Percentiles rank a stretch among this genome's conserved stretches.
Evolutionary conservation across 768 basidiomycete species (phyloP).

Genomic region (Hirschioporus abietinus): DNA sequence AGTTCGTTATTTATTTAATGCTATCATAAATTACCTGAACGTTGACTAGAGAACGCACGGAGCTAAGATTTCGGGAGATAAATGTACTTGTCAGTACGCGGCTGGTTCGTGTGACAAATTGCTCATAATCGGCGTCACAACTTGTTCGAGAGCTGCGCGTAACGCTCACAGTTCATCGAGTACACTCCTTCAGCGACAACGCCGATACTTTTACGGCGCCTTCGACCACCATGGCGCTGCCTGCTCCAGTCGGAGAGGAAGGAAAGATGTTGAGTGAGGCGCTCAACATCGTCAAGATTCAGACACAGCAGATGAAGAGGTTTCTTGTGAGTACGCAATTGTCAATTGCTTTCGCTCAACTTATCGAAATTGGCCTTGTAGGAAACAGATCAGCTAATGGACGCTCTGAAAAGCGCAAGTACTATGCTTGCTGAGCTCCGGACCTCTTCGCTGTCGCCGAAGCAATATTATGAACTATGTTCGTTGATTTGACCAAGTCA

Average conservation of each 20-base stretch:
- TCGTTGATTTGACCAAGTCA: slow-evolving; percentile 19
- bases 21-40: no score
- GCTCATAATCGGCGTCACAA: neutral
- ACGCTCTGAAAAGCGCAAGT: slow-evolving; percentile 94
- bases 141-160: neutral
- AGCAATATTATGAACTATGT: slow-evolving; percentile 99
- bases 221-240: slow-evolving; percentile 17
- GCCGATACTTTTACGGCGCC: neutral
- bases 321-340: slow-evolving; percentile 60
- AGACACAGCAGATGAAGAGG: slow-evolving; percentile 93
- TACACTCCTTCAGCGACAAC: slow-evolving; percentile 1
- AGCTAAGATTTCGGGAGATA: no score
- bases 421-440: slow-evolving; percentile 95
- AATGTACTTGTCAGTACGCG: no score
- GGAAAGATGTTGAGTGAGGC: slow-evolving; percentile 83
- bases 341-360: slow-evolving; percentile 2
- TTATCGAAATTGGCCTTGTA: slow-evolving; percentile 25
- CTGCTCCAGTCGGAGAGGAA: slow-evolving; percentile 57
- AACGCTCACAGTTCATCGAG: neutral
- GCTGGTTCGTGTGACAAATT: no score
- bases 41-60: no score
- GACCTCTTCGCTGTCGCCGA: slow-evolving; percentile 88
- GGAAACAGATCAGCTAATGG: slow-evolving; percentile 98
- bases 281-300: slow-evolving; percentile 80
- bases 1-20: no score